A percentile compares a stretch with the other conserved stretches of the same genome.
phyloP scores from a whole-genome alignment of 148 eudicot genomes.

The Camellia japonica region DNA sequence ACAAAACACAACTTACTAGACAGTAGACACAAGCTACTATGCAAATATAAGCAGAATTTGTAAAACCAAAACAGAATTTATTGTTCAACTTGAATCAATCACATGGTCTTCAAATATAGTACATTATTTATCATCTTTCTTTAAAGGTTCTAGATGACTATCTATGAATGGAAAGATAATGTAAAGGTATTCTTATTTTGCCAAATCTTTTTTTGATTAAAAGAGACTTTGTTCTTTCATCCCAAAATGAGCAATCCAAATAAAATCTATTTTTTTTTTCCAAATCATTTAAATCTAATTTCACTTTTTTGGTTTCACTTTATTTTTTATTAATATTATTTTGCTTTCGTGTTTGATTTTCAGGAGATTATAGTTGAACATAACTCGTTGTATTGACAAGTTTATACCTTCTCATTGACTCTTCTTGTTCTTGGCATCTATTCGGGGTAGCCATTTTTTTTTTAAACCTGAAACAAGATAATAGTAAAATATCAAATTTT shows the following conservation, averaged over 20 bases:
- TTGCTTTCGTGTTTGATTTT: neutral
- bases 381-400: neutral
- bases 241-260: too few species aligned
- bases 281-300: neutral
- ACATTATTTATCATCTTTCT: neutral
- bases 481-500: neutral
- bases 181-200: neutral
- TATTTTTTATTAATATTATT: neutral
- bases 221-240: neutral
- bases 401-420: neutral
- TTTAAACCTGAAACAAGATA: neutral
- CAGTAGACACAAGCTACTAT: neutral
- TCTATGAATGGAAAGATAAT: neutral
- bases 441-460: neutral
- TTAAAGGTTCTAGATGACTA: neutral
- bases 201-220: neutral
- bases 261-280: too few species aligned
- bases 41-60: neutral
- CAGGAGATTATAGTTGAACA: neutral
- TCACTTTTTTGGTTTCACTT: neutral
- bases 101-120: neutral
- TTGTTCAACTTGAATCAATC: too few species aligned
- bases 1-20: neutral
- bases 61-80: too few species aligned
- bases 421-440: constrained; percentile 2